phyloP scores from a whole-genome alignment of 257 asterid species.

The Sherardia arvensis region DNA sequence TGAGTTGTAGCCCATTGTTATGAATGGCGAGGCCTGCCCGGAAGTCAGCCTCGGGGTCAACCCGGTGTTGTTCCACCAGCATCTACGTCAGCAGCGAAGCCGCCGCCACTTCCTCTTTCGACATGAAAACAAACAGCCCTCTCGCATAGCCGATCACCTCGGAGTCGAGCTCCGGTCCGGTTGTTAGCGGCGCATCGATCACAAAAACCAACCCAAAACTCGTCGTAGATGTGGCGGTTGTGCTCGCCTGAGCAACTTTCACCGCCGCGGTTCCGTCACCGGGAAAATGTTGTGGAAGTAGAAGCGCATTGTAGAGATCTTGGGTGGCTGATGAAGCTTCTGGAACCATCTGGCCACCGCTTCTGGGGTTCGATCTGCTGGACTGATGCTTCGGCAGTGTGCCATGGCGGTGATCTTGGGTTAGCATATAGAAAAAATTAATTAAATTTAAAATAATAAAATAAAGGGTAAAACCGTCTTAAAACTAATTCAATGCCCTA shows the following conservation, averaged over 20 bases:
- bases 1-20: too few relatives aligned
- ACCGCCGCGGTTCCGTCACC: not conserved
- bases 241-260: not conserved
- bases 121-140: not conserved
- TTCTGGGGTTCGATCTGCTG: constrained; percentile 17
- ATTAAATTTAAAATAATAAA: too few relatives aligned
- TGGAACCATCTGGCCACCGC: constrained; percentile 28
- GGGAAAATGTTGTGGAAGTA: constrained; percentile 1
- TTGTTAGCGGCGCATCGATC: not conserved
- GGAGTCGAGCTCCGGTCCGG: not conserved
- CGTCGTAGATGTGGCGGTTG: not conserved
- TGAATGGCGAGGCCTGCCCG: too few relatives aligned
- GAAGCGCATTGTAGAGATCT: not conserved
- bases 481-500: too few relatives aligned
- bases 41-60: too few relatives aligned
- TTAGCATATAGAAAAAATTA: too few relatives aligned
- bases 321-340: constrained; percentile 7
- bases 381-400: not conserved
- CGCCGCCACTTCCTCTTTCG: not conserved
- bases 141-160: not conserved
- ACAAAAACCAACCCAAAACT: not conserved
- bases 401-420: not conserved
- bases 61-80: too few relatives aligned
- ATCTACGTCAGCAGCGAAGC: not conserved
- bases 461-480: too few relatives aligned